A percentile compares a stretch with the other conserved stretches of the same genome.
These are phyloP conservation scores for Russula ochroleuca DNA, from an alignment of 768 basidiomycete species.

Conservation along the genomic window DNA sequence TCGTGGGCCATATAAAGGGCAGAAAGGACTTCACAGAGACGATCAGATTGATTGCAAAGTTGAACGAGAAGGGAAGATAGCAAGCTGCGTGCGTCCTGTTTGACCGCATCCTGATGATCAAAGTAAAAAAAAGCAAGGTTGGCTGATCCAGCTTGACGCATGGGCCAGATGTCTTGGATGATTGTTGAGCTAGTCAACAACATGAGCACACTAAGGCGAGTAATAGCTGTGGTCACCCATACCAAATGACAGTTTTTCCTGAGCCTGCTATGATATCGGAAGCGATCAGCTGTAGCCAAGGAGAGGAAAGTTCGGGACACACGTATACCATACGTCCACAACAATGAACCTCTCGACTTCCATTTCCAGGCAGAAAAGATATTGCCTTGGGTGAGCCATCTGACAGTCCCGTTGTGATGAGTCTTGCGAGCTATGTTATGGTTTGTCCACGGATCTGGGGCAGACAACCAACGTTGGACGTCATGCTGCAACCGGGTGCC, in stretches of 20 bases:
- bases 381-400: no score
- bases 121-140: background rate
- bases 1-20: background rate
- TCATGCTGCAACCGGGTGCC: no score
- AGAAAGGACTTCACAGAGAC: background rate
- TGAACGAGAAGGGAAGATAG: background rate
- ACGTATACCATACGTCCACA: no score
- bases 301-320: no score
- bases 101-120: background rate
- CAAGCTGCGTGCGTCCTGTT: background rate
- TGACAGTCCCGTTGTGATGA: no score
- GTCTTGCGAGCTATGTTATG: no score
- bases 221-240: no score
- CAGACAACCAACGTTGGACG: no score
- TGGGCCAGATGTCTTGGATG: background rate
- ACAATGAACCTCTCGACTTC: no score
- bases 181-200: background rate
- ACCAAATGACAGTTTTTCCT: background rate
- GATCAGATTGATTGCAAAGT: background rate
- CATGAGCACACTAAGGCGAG: background rate
- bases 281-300: background rate
- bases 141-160: background rate
- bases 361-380: no score
- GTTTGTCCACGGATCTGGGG: no score
- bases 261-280: background rate